Evolutionary conservation across 257 asterid genomes (phyloP).

Genomic region (Paulownia fortunei): DNA sequence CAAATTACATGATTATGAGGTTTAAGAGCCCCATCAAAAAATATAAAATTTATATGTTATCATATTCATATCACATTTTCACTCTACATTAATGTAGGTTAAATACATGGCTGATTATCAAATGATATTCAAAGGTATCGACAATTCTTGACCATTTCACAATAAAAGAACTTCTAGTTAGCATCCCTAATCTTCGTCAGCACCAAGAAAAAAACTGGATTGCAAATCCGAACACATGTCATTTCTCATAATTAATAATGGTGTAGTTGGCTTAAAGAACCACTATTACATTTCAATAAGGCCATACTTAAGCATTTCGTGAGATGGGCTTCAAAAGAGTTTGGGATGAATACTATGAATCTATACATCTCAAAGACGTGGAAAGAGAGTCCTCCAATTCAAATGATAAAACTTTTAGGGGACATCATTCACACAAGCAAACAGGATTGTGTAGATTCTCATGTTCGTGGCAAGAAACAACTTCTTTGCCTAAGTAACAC

Average conservation of each 20-base stretch:
- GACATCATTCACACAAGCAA: neutral
- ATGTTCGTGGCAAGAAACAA: constrained; percentile 22
- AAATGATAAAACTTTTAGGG: constrained; percentile 1
- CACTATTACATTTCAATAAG: neutral
- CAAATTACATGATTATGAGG: neutral
- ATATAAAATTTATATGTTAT: too few species aligned
- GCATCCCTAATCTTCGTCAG: neutral
- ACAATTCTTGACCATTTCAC: too few species aligned
- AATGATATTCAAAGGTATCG: too few species aligned
- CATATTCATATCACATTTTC: too few species aligned
- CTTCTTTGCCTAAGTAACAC: neutral
- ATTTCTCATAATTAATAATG: constrained; percentile 26
- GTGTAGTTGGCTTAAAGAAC: constrained; percentile 10
- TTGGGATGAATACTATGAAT: constrained; percentile 6
- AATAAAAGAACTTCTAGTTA: too few species aligned
- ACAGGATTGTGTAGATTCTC: constrained; percentile 21
- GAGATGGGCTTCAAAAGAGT: neutral
- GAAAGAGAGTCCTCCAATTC: constrained; percentile 12
- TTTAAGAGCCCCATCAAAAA: neutral
- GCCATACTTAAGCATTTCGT: neutral
- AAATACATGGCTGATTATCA: neutral
- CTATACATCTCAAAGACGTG: constrained; percentile 21
- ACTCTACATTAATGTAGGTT: neutral
- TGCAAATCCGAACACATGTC: constrained; percentile 25
- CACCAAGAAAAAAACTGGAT: constrained; percentile 3